A percentile compares a stretch with the other conserved stretches of the same genome.
phyloP scores from a whole-genome alignment of 2,329 filamentous ascomycete genomes.

The Emericellopsis atlantica region DNA sequence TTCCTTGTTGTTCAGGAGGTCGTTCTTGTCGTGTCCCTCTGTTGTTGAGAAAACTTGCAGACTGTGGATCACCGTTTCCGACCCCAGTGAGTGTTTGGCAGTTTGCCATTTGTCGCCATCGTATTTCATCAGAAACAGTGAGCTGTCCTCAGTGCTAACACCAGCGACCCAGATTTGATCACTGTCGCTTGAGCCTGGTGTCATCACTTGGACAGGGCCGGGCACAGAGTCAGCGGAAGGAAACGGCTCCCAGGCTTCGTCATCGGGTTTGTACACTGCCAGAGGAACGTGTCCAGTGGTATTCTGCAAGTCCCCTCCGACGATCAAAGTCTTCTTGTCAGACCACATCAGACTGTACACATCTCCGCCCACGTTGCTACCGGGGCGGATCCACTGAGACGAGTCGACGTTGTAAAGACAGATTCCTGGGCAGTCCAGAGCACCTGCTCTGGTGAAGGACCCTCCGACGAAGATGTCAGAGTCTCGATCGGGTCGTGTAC shows the following conservation, averaged over 20 bases:
- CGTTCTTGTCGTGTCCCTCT: conserved; percentile 49
- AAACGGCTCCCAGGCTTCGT: conserved; percentile 53
- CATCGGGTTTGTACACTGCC: conserved; percentile 58
- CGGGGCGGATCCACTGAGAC: conserved; percentile 70
- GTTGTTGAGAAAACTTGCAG: conserved; percentile 71
- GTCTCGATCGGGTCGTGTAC: conserved; percentile 50
- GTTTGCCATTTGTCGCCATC: conserved; percentile 60
- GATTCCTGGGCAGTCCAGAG: conserved; percentile 67
- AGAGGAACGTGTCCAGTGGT: conserved; percentile 40
- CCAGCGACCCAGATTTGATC: conserved; percentile 77
- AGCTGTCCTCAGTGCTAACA: conserved; percentile 46
- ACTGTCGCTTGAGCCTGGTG: conserved; percentile 58
- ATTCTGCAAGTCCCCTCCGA: conserved; percentile 65
- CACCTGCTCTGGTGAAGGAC: conserved; percentile 70
- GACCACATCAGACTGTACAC: conserved; percentile 68
- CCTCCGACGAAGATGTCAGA: conserved; percentile 77
- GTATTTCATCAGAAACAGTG: conserved; percentile 71
- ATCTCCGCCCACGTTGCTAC: conserved; percentile 55
- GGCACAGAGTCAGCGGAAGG: conserved; percentile 54
- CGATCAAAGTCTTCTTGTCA: conserved; percentile 56
- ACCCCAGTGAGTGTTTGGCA: conserved; percentile 49
- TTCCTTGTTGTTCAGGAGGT: conserved; percentile 54
- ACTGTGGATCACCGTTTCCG: conserved; percentile 58
- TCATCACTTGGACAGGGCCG: conserved; percentile 67
- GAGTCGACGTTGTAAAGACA: conserved; percentile 64